Conservation (phyloP, 2,329 filamentous ascomycete species). For the Trichoderma asperellum region DNA sequence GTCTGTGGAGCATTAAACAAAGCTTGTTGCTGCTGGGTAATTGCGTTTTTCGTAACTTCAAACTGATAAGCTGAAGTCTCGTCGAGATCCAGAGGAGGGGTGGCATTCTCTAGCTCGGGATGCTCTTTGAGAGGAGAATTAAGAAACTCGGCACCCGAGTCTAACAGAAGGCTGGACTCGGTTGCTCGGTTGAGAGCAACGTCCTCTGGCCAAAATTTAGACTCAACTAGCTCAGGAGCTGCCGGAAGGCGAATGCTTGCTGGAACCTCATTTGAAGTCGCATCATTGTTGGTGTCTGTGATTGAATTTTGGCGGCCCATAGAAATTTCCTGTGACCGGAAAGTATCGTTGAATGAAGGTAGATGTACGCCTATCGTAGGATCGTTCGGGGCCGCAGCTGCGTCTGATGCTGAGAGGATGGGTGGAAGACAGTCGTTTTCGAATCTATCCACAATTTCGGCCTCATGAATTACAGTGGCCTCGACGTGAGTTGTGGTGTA, state of each 20-base stretch:
- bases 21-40: slow-evolving; percentile 10
- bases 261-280: background rate
- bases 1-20: background rate
- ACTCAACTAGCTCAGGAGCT: background rate
- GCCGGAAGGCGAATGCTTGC: background rate
- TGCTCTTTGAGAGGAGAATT: slow-evolving; percentile 31
- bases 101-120: background rate
- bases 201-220: slow-evolving; percentile 7
- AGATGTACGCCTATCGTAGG: background rate
- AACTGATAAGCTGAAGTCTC: slow-evolving; percentile 41
- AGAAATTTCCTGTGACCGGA: slow-evolving; percentile 9
- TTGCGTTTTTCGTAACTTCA: slow-evolving; percentile 36
- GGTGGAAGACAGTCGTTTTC: slow-evolving; percentile 23
- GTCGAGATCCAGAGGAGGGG: slow-evolving; percentile 30
- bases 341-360: slow-evolving; percentile 22
- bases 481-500: background rate
- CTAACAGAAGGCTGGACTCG: slow-evolving; percentile 33
- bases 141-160: slow-evolving; percentile 42
- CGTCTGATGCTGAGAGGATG: background rate
- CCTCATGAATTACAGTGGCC: slow-evolving; percentile 6
- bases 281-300: background rate
- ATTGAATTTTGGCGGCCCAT: background rate
- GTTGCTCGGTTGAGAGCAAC: slow-evolving; percentile 19
- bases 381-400: background rate
- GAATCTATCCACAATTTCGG: slow-evolving; percentile 11